Evolutionary conservation across 306 rosid species (phyloP).

Genomic region (Sesbania bispinosa): DNA sequence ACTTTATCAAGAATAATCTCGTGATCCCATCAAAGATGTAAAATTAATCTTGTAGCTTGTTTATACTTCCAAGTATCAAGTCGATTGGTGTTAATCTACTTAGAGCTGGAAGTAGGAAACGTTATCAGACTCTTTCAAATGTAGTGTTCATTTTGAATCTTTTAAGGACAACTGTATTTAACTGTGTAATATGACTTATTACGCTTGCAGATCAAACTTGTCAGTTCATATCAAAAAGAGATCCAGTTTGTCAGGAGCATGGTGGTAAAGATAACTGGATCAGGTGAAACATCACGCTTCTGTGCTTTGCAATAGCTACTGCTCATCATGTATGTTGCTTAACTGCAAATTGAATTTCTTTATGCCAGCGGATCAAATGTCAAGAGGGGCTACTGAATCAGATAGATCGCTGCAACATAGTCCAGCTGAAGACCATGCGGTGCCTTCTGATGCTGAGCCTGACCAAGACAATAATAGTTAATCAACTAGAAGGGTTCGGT

Average conservation of each 20-base stretch:
- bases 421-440: constrained; percentile 44
- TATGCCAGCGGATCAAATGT: constrained; percentile 33
- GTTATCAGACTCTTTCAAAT: not conserved
- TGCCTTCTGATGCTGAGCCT: constrained; percentile 35
- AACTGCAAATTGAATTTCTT: not conserved
- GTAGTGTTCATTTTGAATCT: not conserved
- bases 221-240: constrained; percentile 55
- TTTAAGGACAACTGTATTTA: not conserved
- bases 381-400: constrained; percentile 34
- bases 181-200: not conserved
- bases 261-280: constrained; percentile 44
- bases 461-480: constrained; percentile 26
- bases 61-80: not conserved
- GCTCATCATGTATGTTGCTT: not conserved
- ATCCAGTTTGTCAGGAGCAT: constrained; percentile 50
- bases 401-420: constrained; percentile 21
- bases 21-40: not conserved
- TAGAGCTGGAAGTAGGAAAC: constrained; percentile 5
- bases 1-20: not conserved
- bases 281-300: constrained; percentile 50
- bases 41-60: not conserved
- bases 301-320: not conserved
- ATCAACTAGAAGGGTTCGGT: constrained; percentile 12
- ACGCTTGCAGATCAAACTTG: constrained; percentile 58
- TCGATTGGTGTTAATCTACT: constrained; percentile 11